Base-by-base conservation (phyloP, 1,139 yeast genomes). In the Suhomyces yuchorum region DNA sequence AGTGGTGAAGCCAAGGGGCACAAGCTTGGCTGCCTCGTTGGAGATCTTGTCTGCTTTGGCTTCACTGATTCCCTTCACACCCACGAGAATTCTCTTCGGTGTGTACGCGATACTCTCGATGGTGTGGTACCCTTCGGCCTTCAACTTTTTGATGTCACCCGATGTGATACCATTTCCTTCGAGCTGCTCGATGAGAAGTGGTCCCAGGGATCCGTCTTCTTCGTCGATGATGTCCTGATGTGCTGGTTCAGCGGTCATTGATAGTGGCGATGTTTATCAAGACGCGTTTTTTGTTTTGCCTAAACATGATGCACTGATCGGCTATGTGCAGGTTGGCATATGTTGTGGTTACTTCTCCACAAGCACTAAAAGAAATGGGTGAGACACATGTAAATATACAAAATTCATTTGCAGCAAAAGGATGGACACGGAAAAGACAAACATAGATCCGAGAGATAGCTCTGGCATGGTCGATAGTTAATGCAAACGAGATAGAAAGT, bases 1-100 rank as follows among this genome's bases (percentile, higher is more conserved):
- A 0, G 99, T 93, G 26, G 97, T 93, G 71, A 93, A 95, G 0
- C 99, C 99, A 82, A 95, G 81, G 8, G 97, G 97, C 2, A 93
- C 98, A 46, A 85, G 72, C 57, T 87, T 84, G 34, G 95, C 81
- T 0, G 98, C 97, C 59, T 89, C 97, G 37, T 77, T 77, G 46
- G 91, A 71, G 46, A 93, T 73, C 59, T 84, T 84, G 59, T 91
- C 98, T 0, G 98, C 98, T 65, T 95, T 95, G 45, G 95, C 93
- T 63, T 95, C 99, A 22, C 96, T 87, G 37, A 93, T 91, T 40
- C 99, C 99, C 64, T 90, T 91, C 42, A 95, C 88, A 5, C 80
- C 78, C 43, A 88, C 71, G 42, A 93, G 73, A 8, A 81, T 83
- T 57, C 95, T 84, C 60, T 87, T 87, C 17, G 98, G 76, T 5